A percentile compares a stretch with the other conserved stretches of the same genome.
These are phyloP conservation scores for Mortierella sp. DNA, from an alignment of 371 early-diverging fungal species.

Conservation along the genomic window DNA sequence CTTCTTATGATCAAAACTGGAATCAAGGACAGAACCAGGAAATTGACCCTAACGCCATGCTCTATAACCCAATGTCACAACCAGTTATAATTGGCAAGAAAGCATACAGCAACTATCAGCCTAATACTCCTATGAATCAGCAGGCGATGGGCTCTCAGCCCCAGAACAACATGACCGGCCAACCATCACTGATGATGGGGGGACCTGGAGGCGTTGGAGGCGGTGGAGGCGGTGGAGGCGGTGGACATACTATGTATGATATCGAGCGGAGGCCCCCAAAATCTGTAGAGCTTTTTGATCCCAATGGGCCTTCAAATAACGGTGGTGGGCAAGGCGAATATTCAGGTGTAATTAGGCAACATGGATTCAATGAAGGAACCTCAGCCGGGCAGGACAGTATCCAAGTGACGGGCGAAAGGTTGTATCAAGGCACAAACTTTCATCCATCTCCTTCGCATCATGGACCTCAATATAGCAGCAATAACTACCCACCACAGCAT, in stretches of 20 bases:
- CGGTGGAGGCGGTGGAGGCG: slow-evolving; percentile 1
- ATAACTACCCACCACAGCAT: slow-evolving; percentile 3
- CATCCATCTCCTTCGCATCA: slow-evolving; percentile 13
- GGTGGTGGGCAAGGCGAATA: slow-evolving; percentile 11
- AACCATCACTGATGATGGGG: slow-evolving; percentile 2
- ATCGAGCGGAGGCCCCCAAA: slow-evolving; percentile 52
- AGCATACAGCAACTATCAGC: slow-evolving; percentile 22
- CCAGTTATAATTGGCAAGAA: slow-evolving; percentile 28
- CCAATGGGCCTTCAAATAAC: slow-evolving; percentile 35
- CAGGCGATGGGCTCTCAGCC: slow-evolving; percentile 16
- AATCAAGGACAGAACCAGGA: slow-evolving; percentile 25
- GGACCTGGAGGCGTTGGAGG: slow-evolving; percentile 10
- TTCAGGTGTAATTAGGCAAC: slow-evolving; percentile 9
- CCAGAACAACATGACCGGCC: slow-evolving; percentile 4
- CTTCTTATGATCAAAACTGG: slow-evolving; percentile 31
- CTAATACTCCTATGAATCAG: slow-evolving; percentile 13
- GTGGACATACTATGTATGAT: slow-evolving; percentile 27
- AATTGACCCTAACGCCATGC: slow-evolving; percentile 20
- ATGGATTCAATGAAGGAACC: slow-evolving; percentile 20
- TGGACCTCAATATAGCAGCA: slow-evolving; percentile 15
- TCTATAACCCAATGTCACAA: slow-evolving; percentile 18
- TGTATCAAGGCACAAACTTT: slow-evolving; percentile 7
- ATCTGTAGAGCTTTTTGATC: slow-evolving; percentile 50
- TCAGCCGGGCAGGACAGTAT: background rate
- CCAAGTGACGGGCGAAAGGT: background rate